phyloP scores from a whole-genome alignment of 257 asterid species.

The Solanum dulcamara region DNA sequence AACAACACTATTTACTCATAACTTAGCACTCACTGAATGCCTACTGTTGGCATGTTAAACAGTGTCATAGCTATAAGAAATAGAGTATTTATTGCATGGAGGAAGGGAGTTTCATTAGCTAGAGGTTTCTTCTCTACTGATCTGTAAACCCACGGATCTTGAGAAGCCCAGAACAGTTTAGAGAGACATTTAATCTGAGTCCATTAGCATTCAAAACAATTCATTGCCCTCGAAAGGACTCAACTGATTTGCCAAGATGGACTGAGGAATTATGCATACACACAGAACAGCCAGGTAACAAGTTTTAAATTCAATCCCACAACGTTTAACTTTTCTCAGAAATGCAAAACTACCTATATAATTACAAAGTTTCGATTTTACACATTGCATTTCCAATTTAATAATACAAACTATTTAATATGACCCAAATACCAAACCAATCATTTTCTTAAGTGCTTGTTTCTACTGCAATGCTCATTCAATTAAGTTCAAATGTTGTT shows the following conservation, averaged over 20 bases:
- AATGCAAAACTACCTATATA: neutral
- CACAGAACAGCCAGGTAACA: neutral
- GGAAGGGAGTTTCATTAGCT: neutral
- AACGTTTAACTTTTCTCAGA: neutral
- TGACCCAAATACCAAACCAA: neutral
- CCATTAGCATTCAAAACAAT: slow-evolving; percentile 63
- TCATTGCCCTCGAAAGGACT: slow-evolving; percentile 16
- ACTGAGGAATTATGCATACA: slow-evolving; percentile 6
- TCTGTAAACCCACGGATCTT: slow-evolving; percentile 29
- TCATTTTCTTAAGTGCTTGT: too few relatives aligned
- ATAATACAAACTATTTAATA: neutral
- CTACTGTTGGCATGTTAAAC: neutral
- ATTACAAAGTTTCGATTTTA: neutral
- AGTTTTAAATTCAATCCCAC: neutral
- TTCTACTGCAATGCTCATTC: neutral
- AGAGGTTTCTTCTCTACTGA: slow-evolving; percentile 34
- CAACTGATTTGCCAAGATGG: slow-evolving; percentile 59
- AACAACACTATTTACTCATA: neutral
- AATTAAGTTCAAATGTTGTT: neutral
- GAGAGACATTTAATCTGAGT: slow-evolving; percentile 31
- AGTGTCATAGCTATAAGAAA: neutral
- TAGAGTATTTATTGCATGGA: neutral
- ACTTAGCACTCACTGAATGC: neutral
- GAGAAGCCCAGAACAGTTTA: slow-evolving; percentile 27
- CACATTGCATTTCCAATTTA: neutral